These are phyloP conservation scores for Clavispora santaluciae DNA, from an alignment of 805 yeast species.

Conservation along the genomic window DNA sequence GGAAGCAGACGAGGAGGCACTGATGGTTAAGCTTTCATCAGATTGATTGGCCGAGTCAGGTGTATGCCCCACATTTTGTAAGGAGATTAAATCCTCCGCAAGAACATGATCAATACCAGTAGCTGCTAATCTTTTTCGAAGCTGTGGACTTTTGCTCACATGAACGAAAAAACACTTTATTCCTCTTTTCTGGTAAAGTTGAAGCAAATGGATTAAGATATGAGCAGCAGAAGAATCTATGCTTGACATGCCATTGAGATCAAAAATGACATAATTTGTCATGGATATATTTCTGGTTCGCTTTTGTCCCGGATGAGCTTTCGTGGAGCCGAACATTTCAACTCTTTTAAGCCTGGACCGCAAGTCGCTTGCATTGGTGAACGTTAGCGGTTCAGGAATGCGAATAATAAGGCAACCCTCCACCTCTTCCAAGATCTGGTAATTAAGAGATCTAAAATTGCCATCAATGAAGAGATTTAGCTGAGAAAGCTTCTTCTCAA, in stretches of 20 bases:
- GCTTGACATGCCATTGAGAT: conserved; percentile 38
- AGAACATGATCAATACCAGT: conserved; percentile 29
- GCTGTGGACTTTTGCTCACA: conserved; percentile 21
- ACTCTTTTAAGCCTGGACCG: conserved; percentile 34
- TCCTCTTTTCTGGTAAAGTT: conserved; percentile 24
- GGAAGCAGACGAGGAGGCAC: neutral
- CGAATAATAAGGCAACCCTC: conserved; percentile 41
- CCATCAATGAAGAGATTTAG: conserved; percentile 29
- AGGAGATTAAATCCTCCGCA: conserved; percentile 19
- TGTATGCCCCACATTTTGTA: too few relatives aligned
- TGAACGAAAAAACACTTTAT: conserved; percentile 34
- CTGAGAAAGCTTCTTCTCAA: conserved; percentile 13
- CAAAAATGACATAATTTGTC: conserved; percentile 40
- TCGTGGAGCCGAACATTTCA: conserved; percentile 40
- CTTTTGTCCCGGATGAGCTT: conserved; percentile 40
- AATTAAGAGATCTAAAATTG: conserved; percentile 30
- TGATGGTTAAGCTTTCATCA: neutral
- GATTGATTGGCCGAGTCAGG: neutral
- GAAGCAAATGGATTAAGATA: conserved; percentile 26
- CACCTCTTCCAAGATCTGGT: conserved; percentile 36
- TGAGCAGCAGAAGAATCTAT: conserved; percentile 41
- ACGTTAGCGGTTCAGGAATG: conserved; percentile 42
- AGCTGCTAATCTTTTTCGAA: conserved; percentile 24
- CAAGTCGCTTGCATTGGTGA: conserved; percentile 38
- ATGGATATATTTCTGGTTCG: conserved; percentile 30